A percentile compares a stretch with the other conserved stretches of the same genome.
Evolutionary conservation across 768 basidiomycete genomes (phyloP).

Genomic region (Boletus barrowsii): DNA sequence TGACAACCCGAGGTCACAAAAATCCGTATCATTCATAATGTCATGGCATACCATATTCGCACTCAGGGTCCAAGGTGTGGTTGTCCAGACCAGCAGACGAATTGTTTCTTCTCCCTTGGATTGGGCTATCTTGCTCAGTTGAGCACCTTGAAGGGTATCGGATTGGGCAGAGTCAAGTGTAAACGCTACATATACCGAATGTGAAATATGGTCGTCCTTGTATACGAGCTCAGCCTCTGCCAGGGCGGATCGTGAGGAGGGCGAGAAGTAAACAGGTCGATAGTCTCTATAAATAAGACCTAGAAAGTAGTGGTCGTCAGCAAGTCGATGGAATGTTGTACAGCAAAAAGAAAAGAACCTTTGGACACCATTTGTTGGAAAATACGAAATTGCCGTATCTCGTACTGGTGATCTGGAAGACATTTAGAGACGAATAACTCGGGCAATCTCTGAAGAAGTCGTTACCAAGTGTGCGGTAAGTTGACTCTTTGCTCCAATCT

Average conservation of each 20-base stretch:
- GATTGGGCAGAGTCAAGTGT: slow-evolving; percentile 42
- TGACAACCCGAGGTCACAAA: slow-evolving; percentile 27
- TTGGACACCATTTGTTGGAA: slow-evolving; percentile 88
- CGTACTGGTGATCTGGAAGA: slow-evolving; percentile 73
- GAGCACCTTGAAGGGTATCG: slow-evolving; percentile 12
- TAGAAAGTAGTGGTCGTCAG: slow-evolving; percentile 20
- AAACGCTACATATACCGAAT: slow-evolving; percentile 85
- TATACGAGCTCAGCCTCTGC: slow-evolving; percentile 95
- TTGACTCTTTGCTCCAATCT: slow-evolving; percentile 69
- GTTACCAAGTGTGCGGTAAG: slow-evolving; percentile 85
- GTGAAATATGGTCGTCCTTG: slow-evolving; percentile 83
- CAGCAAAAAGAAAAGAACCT: slow-evolving; percentile 40
- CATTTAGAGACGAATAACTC: neutral
- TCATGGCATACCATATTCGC: slow-evolving; percentile 78
- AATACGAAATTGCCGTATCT: slow-evolving; percentile 81
- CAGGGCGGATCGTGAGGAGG: slow-evolving; percentile 88
- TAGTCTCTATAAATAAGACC: slow-evolving; percentile 83
- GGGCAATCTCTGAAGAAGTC: neutral
- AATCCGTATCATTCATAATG: neutral
- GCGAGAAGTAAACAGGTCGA: slow-evolving; percentile 92
- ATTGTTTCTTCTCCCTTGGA: slow-evolving; percentile 36
- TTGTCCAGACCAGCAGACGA: slow-evolving; percentile 87
- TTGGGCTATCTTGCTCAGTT: slow-evolving; percentile 22
- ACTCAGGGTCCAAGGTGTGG: slow-evolving; percentile 95
- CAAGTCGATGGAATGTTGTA: neutral